These are phyloP conservation scores for Echium plantagineum DNA, from an alignment of 257 asterid genomes.

Conservation along the genomic window DNA sequence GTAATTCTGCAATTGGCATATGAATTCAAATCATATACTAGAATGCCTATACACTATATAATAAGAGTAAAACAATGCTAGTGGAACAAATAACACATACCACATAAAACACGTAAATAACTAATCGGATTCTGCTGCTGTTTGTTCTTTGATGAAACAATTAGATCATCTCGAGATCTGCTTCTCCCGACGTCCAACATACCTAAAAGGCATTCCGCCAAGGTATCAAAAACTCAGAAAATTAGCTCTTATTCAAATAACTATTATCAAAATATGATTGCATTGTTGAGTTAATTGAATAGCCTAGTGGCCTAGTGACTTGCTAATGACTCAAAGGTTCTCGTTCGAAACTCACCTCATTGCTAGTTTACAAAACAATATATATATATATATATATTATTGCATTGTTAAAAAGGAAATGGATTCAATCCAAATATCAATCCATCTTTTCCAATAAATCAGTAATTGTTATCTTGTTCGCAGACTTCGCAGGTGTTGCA, in stretches of 20 bases:
- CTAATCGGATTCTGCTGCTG: conserved; percentile 27
- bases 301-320: too few species aligned
- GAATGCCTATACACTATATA: background rate
- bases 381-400: too few species aligned
- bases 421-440: too few species aligned
- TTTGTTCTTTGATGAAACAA: conserved; percentile 18
- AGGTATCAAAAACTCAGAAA: background rate
- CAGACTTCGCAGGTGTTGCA: too few species aligned
- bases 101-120: conserved; percentile 32
- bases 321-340: too few species aligned
- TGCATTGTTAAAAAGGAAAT: too few species aligned
- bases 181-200: conserved; percentile 10
- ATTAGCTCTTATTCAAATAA: background rate
- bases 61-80: background rate
- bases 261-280: too few species aligned
- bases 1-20: background rate
- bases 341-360: too few species aligned
- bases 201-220: conserved; percentile 15
- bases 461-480: too few species aligned
- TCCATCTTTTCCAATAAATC: too few species aligned
- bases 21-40: background rate
- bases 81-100: conserved; percentile 15
- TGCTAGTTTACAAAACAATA: too few species aligned
- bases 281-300: too few species aligned
- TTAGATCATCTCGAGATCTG: conserved; percentile 13